phyloP scores from a whole-genome alignment of 345 rosid species.

The Gossypium thurberi region DNA sequence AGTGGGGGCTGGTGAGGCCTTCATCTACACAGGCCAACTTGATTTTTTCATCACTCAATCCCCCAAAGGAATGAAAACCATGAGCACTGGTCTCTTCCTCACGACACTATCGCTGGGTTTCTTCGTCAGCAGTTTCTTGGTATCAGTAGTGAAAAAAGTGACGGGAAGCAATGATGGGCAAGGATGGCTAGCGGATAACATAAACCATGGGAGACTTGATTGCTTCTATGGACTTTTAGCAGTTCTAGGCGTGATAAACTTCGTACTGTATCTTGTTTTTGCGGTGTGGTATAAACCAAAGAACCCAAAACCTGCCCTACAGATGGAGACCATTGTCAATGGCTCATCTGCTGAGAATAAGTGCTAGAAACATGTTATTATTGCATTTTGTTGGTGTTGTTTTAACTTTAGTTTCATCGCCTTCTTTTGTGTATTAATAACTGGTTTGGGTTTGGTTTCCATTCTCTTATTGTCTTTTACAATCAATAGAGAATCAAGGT shows the following conservation, averaged over 20 bases:
- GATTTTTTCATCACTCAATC: constrained; percentile 67
- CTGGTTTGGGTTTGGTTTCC: constrained; percentile 16
- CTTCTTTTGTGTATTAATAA: constrained; percentile 5
- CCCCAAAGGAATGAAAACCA: constrained; percentile 63
- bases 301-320: not conserved
- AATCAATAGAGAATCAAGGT: not conserved
- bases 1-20: constrained; percentile 60
- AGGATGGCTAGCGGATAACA: constrained; percentile 47
- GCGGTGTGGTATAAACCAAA: constrained; percentile 37
- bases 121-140: constrained; percentile 56
- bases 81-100: constrained; percentile 65
- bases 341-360: constrained; percentile 28
- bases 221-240: constrained; percentile 45
- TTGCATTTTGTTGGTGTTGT: not conserved
- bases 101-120: constrained; percentile 57
- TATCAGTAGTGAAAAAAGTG: constrained; percentile 35
- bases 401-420: not conserved
- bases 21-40: constrained; percentile 64
- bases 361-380: constrained; percentile 8
- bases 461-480: not conserved
- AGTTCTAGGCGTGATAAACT: constrained; percentile 32
- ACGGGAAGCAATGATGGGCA: constrained; percentile 27
- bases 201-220: constrained; percentile 44
- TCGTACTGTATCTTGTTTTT: constrained; percentile 28
- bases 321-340: constrained; percentile 22